Conservation (phyloP, 2,329 filamentous ascomycete genomes). For the Apiospora sp. region DNA sequence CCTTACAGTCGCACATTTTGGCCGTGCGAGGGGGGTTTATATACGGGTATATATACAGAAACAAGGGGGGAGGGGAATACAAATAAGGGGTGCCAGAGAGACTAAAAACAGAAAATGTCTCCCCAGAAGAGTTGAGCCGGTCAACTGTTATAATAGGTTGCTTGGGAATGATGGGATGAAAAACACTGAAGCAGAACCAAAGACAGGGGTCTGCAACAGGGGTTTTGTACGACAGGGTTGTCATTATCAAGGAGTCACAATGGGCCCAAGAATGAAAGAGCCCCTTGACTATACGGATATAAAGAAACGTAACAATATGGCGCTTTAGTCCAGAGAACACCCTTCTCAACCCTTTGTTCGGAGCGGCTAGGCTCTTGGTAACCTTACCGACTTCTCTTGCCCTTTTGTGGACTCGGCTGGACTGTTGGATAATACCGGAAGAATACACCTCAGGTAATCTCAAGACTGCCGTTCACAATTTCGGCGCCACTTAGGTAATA, state of each 20-base stretch:
- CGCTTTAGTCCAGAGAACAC: background rate
- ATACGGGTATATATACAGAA: background rate
- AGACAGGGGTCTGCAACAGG: background rate
- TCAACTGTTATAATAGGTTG: background rate
- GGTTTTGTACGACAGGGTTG: background rate
- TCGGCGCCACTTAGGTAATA: background rate
- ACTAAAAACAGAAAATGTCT: background rate
- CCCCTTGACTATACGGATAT: background rate
- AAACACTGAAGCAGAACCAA: background rate
- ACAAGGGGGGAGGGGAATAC: background rate
- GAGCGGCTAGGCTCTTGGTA: background rate
- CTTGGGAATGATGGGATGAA: conserved; percentile 8
- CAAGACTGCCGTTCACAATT: background rate
- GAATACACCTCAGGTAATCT: background rate
- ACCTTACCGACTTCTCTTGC: background rate
- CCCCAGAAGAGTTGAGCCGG: conserved; percentile 15
- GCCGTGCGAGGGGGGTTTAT: background rate
- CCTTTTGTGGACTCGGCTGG: background rate
- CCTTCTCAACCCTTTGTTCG: background rate
- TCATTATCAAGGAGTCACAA: background rate
- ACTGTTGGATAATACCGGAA: background rate
- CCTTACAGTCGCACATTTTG: conserved; percentile 13
- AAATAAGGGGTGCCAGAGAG: background rate
- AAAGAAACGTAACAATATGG: background rate
- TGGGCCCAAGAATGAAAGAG: background rate